Evolutionary conservation across 306 rosid species (phyloP), one percentile per base, ranked within the genome.

Genomic region (Acacia melanoxylon): DNA sequence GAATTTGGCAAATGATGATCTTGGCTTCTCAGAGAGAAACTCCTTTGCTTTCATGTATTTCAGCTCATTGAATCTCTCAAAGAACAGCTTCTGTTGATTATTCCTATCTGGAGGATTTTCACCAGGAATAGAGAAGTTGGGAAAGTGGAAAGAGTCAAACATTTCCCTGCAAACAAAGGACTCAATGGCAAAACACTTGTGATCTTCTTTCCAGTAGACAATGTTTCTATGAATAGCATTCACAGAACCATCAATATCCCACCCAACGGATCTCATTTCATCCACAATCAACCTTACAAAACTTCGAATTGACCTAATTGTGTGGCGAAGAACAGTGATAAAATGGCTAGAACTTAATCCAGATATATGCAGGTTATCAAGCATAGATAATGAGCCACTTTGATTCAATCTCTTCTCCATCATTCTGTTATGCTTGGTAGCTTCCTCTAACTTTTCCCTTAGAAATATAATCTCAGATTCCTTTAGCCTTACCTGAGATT

Each of bases 401-500:
- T 89, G 94, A 81, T 76, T 89, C 82, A 90, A 61, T 75, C 82
- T 88, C 90, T 88, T 93, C 65, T 91, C 98, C 10, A 91, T 77
- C 83, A 69, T n/a, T 87, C 76, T 89, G 78, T 87, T 95, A 37
- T 87, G 90, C 33, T 56, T 83, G 49, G 51, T 91, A 54, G 89
- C 90, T 78, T 95, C 98, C 71, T 85, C 93, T 74, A 89, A 66
- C 72, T 90, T 95, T 79, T 95, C 98, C 37, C 68, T 81, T 0
- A 92, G 96, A 88, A 87, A 95, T 11, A 88, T 80, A 2, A 90
- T 44, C 84, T 95, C 96, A 1, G 99, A 93, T 13, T 91, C 98
- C 85, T 90, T 93, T 11, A 95, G 89, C 78, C 92, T 83, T 58
- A 76, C 87, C 87, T 95, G 97, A 56, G 94, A 91, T 77, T 92